A percentile compares a stretch with the other conserved stretches of the same genome.
Conservation (phyloP, 495 filamentous ascomycete species). For the Cladorrhinum samala region DNA sequence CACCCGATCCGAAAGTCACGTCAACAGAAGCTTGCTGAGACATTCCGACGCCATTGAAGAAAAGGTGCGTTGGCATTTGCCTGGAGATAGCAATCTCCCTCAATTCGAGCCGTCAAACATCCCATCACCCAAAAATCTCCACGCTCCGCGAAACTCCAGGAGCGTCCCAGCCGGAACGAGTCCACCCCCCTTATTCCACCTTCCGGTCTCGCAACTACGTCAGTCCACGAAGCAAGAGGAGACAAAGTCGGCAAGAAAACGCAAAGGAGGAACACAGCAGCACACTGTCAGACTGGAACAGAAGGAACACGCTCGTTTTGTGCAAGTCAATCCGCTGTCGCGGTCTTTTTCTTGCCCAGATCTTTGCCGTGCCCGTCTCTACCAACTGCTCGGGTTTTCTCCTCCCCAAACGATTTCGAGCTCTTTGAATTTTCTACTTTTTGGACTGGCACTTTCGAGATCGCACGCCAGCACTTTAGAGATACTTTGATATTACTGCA, state of each 20-base stretch:
- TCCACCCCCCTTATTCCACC: neutral
- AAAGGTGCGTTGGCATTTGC: conserved; percentile 16
- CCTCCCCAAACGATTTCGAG: neutral
- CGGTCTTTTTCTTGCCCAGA: neutral
- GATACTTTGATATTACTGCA: conserved; percentile 8
- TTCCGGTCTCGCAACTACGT: neutral
- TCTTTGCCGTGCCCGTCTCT: neutral
- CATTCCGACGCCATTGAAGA: conserved; percentile 9
- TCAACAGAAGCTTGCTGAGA: neutral
- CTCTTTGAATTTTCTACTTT: conserved; percentile 4
- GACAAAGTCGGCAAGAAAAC: neutral
- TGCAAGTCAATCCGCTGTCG: neutral
- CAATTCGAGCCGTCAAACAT: neutral
- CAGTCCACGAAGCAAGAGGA: neutral
- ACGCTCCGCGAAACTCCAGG: neutral
- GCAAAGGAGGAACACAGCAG: neutral
- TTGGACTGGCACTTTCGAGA: conserved; percentile 3
- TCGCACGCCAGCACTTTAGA: neutral
- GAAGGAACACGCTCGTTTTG: neutral
- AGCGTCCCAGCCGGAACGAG: neutral
- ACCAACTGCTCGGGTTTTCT: neutral
- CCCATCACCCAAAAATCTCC: neutral
- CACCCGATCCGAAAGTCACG: neutral
- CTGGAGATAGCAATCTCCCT: neutral
- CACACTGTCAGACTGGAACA: neutral